These are phyloP conservation scores for Didymella exigua DNA, from an alignment of 2,329 filamentous ascomycete genomes.

Conservation along the genomic window DNA sequence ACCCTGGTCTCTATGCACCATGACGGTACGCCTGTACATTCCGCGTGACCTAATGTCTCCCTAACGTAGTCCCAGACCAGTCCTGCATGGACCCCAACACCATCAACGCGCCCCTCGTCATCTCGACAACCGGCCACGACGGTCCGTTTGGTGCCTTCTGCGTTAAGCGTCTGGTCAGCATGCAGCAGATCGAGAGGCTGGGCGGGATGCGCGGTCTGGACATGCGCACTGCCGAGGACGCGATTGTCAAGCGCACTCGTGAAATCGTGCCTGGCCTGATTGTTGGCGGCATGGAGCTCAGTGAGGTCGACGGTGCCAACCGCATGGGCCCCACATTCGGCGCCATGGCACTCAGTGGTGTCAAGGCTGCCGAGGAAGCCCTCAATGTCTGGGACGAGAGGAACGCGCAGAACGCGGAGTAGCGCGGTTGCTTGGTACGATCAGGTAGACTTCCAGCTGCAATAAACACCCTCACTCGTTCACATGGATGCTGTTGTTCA, in stretches of 20 bases:
- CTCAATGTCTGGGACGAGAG: constrained; percentile 77
- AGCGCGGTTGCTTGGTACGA: neutral
- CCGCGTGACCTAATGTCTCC: neutral
- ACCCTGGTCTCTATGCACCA: constrained; percentile 76
- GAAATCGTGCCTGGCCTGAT: constrained; percentile 88
- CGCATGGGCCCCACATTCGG: constrained; percentile 91
- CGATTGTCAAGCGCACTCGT: constrained; percentile 88
- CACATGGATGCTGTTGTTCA: neutral
- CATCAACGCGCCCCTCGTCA: constrained; percentile 87
- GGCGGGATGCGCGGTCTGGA: constrained; percentile 93
- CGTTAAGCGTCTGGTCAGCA: constrained; percentile 88
- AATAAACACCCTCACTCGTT: constrained; percentile 7
- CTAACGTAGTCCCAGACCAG: constrained; percentile 65
- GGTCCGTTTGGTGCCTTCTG: constrained; percentile 89
- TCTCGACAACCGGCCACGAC: constrained; percentile 91
- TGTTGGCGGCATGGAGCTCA: constrained; percentile 93
- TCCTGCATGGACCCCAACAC: constrained; percentile 98
- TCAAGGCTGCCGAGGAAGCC: constrained; percentile 90
- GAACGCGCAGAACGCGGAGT: constrained; percentile 74
- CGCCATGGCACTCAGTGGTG: constrained; percentile 84
- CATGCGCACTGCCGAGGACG: constrained; percentile 90
- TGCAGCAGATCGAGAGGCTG: constrained; percentile 81
- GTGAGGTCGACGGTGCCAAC: constrained; percentile 88
- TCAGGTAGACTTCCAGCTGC: neutral
- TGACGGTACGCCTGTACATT: constrained; percentile 20